phyloP scores from a whole-genome alignment of 2,329 filamentous ascomycete species.

The Rosellinia necatrix region DNA sequence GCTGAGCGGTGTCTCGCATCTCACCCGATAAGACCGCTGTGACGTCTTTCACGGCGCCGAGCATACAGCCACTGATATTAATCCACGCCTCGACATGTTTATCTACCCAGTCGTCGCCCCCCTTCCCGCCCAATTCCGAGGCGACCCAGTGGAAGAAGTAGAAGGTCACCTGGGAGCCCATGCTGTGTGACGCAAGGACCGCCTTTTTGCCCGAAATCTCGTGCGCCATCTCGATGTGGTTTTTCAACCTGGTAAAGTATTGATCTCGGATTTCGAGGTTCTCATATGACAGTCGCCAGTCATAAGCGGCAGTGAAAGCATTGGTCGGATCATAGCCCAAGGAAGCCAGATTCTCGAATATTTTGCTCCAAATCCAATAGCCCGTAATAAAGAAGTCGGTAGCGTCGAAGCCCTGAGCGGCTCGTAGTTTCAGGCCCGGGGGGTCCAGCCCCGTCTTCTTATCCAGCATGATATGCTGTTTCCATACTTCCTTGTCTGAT shows the following conservation, averaged over 20 bases:
- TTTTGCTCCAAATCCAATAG: slow-evolving; percentile 99
- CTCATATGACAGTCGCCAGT: slow-evolving; percentile 89
- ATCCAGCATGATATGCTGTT: slow-evolving; percentile 95
- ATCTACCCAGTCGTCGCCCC: slow-evolving; percentile 89
- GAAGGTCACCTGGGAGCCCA: slow-evolving; percentile 94
- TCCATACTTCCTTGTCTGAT: slow-evolving; percentile 92
- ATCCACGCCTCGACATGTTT: slow-evolving; percentile 92
- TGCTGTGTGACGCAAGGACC: slow-evolving; percentile 89
- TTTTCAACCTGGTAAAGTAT: slow-evolving; percentile 90
- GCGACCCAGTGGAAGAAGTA: slow-evolving; percentile 87
- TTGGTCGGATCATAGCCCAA: slow-evolving; percentile 92
- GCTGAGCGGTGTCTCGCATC: slow-evolving; percentile 97
- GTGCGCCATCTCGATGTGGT: slow-evolving; percentile 84
- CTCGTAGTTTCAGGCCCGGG: slow-evolving; percentile 84
- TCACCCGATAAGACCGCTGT: slow-evolving; percentile 92
- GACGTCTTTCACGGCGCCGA: slow-evolving; percentile 88
- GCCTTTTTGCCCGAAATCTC: slow-evolving; percentile 77
- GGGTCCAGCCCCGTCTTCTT: slow-evolving; percentile 90
- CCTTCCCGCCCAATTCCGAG: slow-evolving; percentile 74
- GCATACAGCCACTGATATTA: slow-evolving; percentile 97
- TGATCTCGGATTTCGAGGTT: slow-evolving; percentile 91
- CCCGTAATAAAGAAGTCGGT: slow-evolving; percentile 91
- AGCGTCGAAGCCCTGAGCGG: slow-evolving; percentile 95
- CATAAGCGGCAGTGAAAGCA: slow-evolving; percentile 73
- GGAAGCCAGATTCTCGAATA: slow-evolving; percentile 92